Conservation (phyloP, 2,329 filamentous ascomycete genomes). For the Daldinia sp. region DNA sequence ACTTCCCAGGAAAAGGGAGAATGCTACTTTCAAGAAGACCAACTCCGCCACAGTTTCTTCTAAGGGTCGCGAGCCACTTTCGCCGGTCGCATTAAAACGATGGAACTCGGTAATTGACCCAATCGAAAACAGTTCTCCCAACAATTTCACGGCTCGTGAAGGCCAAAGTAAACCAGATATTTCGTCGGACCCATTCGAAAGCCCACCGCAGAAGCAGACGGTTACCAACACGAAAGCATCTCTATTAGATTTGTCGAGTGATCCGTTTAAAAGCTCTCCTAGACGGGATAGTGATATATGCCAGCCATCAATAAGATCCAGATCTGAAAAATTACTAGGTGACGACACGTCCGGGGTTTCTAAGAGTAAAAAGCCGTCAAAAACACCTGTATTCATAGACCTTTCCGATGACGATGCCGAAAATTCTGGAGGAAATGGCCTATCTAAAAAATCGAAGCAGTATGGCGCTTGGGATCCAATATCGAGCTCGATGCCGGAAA, state of each 20-base stretch:
- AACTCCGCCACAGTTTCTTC: slow-evolving; percentile 35
- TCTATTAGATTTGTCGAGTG: slow-evolving; percentile 29
- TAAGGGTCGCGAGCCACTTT: slow-evolving; percentile 20
- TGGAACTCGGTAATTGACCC: slow-evolving; percentile 47
- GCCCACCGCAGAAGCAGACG: slow-evolving; percentile 34
- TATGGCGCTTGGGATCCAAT: slow-evolving; percentile 62
- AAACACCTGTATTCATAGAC: slow-evolving; percentile 44
- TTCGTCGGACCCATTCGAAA: slow-evolving; percentile 45
- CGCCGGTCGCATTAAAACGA: slow-evolving; percentile 37
- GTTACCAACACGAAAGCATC: slow-evolving; percentile 10
- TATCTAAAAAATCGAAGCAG: slow-evolving; percentile 41
- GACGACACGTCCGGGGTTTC: slow-evolving; percentile 12
- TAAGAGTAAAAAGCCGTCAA: slow-evolving; percentile 34
- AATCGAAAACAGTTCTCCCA: slow-evolving; percentile 49
- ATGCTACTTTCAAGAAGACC: slow-evolving; percentile 30
- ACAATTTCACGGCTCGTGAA: slow-evolving; percentile 6
- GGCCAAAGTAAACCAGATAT: slow-evolving; percentile 19
- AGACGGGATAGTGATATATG: slow-evolving; percentile 1
- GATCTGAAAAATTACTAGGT: slow-evolving; percentile 13
- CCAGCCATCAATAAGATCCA: slow-evolving; percentile 4
- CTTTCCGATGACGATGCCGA: slow-evolving; percentile 48
- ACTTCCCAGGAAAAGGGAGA: slow-evolving; percentile 15
- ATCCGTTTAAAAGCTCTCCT: slow-evolving; percentile 47
- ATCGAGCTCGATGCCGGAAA: slow-evolving; percentile 65
- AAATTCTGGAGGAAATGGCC: slow-evolving; percentile 26